Percentiles rank a stretch among this genome's conserved stretches.
Conservation (phyloP, 176 grass and related monocot genomes). For the Bromus sterilis region DNA sequence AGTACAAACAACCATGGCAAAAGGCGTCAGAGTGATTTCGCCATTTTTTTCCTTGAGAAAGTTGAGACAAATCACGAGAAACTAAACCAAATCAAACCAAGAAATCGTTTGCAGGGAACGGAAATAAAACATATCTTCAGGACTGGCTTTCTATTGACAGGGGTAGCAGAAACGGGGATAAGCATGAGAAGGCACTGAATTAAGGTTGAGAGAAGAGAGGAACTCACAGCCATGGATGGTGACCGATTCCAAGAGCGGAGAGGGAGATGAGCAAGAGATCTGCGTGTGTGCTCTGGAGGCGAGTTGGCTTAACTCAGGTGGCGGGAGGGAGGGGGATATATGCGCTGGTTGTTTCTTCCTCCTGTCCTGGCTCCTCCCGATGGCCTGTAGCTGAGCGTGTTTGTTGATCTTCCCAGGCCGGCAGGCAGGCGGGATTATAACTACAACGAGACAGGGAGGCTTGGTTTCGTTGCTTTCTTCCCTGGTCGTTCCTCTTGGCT, state of each 20-base stretch:
- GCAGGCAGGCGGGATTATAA: constrained; percentile 27
- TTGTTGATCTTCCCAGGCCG: constrained; percentile 13
- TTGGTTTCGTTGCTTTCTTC: not conserved
- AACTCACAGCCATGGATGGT: constrained; percentile 49
- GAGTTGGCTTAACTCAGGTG: not conserved
- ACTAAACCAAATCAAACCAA: not conserved
- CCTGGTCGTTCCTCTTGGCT: not conserved
- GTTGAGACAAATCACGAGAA: not conserved
- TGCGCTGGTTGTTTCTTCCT: constrained; percentile 2
- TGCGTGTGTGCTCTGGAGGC: not conserved
- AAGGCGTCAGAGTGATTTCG: not conserved
- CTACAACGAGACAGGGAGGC: not conserved
- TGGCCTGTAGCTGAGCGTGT: not conserved
- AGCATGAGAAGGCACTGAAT: not conserved
- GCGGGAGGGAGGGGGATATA: not conserved
- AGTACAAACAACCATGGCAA: not conserved
- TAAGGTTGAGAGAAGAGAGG: not conserved
- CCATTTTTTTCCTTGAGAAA: not conserved
- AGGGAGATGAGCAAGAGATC: not conserved
- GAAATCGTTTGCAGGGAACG: not conserved
- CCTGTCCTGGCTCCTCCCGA: not conserved
- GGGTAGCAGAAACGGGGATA: not conserved
- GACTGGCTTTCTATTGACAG: not conserved
- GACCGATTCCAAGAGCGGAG: not conserved
- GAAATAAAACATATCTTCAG: not conserved